Percentiles rank a stretch among this genome's conserved stretches.
These are phyloP conservation scores for Suillus alpinus DNA, from an alignment of 768 basidiomycete genomes.

Conservation along the genomic window DNA sequence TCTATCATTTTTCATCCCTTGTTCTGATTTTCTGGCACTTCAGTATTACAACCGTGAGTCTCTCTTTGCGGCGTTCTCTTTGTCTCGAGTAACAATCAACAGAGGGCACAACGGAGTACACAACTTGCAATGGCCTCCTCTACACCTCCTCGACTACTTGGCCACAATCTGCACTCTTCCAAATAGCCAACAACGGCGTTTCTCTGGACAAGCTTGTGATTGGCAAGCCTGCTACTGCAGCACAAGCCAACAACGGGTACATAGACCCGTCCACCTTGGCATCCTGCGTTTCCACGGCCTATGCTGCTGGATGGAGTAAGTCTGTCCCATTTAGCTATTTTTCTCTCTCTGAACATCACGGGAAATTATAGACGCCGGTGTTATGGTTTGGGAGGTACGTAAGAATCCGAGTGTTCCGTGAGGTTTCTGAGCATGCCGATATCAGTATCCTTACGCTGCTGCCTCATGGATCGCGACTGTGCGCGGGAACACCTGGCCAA, in stretches of 20 bases:
- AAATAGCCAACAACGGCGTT: slow-evolving; percentile 49
- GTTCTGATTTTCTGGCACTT: background rate
- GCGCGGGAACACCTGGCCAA: slow-evolving; percentile 33
- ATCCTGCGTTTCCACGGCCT: slow-evolving; percentile 58
- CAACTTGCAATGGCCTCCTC: slow-evolving; percentile 58
- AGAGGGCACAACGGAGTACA: slow-evolving; percentile 66
- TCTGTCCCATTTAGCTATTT: slow-evolving; percentile 10
- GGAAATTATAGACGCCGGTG: slow-evolving; percentile 30
- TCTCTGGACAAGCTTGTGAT: slow-evolving; percentile 51
- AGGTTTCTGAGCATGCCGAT: background rate
- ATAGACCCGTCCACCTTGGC: slow-evolving; percentile 57
- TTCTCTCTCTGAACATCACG: background rate
- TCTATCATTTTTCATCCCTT: background rate
- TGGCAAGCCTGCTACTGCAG: slow-evolving; percentile 46
- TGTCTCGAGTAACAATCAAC: background rate
- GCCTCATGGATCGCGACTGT: slow-evolving; percentile 39
- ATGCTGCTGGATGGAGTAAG: slow-evolving; percentile 67
- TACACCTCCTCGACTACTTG: slow-evolving; percentile 55
- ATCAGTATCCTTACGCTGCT: slow-evolving; percentile 37
- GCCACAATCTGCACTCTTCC: slow-evolving; percentile 59
- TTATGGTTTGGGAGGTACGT: slow-evolving; percentile 40
- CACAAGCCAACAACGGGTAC: slow-evolving; percentile 50
- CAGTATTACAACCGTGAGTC: slow-evolving; percentile 29
- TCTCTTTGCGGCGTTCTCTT: background rate
- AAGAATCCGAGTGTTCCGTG: background rate